Evolutionary conservation across 2,329 filamentous ascomycete genomes (phyloP).

Genomic region (Sclerotinia spermophila): DNA sequence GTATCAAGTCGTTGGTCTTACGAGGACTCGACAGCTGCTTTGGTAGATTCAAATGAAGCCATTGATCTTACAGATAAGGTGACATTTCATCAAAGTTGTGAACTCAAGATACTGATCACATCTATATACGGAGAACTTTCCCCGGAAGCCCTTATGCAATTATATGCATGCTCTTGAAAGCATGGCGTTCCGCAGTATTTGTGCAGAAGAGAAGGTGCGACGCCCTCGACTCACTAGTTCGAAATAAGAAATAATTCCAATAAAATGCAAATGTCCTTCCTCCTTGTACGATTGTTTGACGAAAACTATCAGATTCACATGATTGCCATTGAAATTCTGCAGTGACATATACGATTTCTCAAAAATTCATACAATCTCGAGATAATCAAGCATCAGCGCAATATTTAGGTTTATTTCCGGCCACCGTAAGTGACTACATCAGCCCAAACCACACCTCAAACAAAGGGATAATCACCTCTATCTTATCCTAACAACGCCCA

Average conservation of each 20-base stretch:
- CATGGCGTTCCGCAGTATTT: background rate
- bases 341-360: background rate
- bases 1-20: background rate
- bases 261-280: too few species aligned
- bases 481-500: background rate
- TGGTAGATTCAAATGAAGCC: background rate
- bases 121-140: too few species aligned
- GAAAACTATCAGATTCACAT: background rate
- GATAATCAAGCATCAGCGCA: background rate
- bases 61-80: background rate
- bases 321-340: background rate
- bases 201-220: background rate
- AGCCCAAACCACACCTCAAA: background rate
- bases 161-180: too few species aligned
- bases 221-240: background rate
- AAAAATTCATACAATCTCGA: background rate
- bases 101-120: too few species aligned
- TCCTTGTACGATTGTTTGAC: background rate
- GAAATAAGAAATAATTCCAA: background rate
- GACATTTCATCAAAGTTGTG: too few species aligned
- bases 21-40: background rate
- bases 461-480: background rate
- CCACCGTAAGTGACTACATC: constrained; percentile 6
- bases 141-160: background rate
- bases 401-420: background rate